Evolutionary conservation across 768 basidiomycete genomes (phyloP).

Genomic region (Dentipellis sp.): DNA sequence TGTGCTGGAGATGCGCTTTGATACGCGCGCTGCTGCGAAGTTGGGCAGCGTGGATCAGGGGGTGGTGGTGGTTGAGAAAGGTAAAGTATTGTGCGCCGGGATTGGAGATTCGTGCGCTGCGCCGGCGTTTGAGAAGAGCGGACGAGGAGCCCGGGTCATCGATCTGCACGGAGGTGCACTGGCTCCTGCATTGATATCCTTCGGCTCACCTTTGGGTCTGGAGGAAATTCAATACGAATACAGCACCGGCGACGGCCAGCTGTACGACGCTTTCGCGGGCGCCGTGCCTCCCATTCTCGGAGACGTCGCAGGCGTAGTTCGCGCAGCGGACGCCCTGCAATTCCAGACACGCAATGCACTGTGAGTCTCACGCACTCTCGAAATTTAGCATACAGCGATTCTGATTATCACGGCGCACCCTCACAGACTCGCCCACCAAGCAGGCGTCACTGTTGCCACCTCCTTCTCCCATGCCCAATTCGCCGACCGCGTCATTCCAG

Average conservation of each 20-base stretch:
- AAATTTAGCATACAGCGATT: background rate
- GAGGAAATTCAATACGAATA: conserved; percentile 51
- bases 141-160: conserved; percentile 18
- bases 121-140: conserved; percentile 1
- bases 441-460: conserved; percentile 34
- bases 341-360: conserved; percentile 30
- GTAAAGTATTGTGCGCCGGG: conserved; percentile 42
- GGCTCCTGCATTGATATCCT: conserved; percentile 52
- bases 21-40: background rate
- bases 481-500: conserved; percentile 1
- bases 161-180: conserved; percentile 61
- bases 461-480: conserved; percentile 22
- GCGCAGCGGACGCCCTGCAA: conserved; percentile 56
- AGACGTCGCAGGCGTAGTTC: conserved; percentile 35
- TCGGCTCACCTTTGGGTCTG: conserved; percentile 54
- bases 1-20: conserved; percentile 10
- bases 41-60: conserved; percentile 9
- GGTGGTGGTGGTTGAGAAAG: conserved; percentile 41
- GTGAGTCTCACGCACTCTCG: conserved; percentile 10
- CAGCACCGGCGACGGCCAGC: conserved; percentile 53
- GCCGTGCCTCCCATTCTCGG: conserved; percentile 33
- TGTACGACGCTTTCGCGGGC: conserved; percentile 35
- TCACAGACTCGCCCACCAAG: conserved; percentile 34
- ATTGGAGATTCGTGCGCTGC: conserved; percentile 12
- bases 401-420: background rate